Conservation (phyloP, 495 filamentous ascomycete species). For the Penicillium odoratum region DNA sequence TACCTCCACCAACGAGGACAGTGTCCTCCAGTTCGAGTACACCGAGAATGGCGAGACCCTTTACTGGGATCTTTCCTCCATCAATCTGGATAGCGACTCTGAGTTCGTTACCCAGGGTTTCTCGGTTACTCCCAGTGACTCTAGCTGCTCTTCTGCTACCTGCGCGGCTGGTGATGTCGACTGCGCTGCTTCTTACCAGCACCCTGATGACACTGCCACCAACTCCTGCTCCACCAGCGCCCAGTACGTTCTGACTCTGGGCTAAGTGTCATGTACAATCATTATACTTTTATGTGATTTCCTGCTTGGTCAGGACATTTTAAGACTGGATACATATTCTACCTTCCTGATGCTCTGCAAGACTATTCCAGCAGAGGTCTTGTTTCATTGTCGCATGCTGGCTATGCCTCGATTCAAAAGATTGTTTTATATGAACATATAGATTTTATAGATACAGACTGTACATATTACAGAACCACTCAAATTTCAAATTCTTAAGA, state of each 20-base stretch:
- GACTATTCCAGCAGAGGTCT: not conserved
- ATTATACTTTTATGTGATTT: constrained; percentile 6
- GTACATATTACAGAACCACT: not conserved
- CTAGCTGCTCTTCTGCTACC: constrained; percentile 26
- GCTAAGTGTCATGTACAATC: constrained; percentile 14
- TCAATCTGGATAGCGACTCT: constrained; percentile 25
- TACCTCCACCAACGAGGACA: constrained; percentile 28
- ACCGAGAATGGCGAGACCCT: constrained; percentile 23
- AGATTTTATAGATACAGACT: constrained; percentile 4
- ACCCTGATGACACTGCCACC: constrained; percentile 36
- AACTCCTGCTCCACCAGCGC: constrained; percentile 26
- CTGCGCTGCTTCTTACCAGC: constrained; percentile 35
- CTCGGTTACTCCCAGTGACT: constrained; percentile 22
- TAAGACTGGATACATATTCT: constrained; percentile 5
- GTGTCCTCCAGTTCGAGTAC: constrained; percentile 46
- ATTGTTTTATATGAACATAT: not conserved
- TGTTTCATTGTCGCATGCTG: constrained; percentile 7
- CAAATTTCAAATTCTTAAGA: not conserved
- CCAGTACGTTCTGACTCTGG: constrained; percentile 31
- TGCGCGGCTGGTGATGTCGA: constrained; percentile 28
- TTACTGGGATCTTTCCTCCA: constrained; percentile 40
- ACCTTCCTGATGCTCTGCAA: not conserved
- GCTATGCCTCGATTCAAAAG: constrained; percentile 1
- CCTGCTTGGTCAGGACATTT: not conserved
- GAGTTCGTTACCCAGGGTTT: constrained; percentile 26